Conservation (phyloP, 2,329 filamentous ascomycete species). For the Hypoxylon sp. region DNA sequence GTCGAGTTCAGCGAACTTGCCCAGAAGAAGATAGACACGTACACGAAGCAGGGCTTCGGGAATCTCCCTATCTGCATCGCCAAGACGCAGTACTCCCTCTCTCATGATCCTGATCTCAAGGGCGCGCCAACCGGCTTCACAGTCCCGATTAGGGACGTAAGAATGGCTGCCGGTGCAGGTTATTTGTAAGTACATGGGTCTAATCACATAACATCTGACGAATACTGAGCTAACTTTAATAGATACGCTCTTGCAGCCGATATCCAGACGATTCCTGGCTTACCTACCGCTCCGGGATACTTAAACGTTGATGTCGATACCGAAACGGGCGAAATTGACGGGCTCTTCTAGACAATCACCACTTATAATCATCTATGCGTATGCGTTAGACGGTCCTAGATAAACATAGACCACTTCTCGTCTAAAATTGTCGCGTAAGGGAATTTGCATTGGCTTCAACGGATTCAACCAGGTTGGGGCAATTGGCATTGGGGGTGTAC, state of each 20-base stretch:
- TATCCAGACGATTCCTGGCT: constrained; percentile 96
- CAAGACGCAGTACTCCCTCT: constrained; percentile 98
- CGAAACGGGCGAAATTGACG: constrained; percentile 88
- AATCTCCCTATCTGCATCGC: constrained; percentile 96
- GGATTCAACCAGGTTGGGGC: constrained; percentile 44
- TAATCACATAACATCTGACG: not conserved
- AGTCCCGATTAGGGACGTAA: constrained; percentile 92
- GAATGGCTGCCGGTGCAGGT: constrained; percentile 93
- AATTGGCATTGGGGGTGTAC: constrained; percentile 23
- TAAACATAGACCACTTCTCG: constrained; percentile 17
- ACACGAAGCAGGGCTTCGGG: constrained; percentile 90
- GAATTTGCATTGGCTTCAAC: constrained; percentile 31
- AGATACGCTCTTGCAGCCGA: constrained; percentile 95
- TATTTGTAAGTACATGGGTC: constrained; percentile 76
- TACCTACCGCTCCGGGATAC: constrained; percentile 95
- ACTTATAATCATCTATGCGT: constrained; percentile 1
- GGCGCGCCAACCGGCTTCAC: constrained; percentile 95
- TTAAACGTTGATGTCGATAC: constrained; percentile 89
- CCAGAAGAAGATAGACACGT: constrained; percentile 96
- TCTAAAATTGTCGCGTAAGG: constrained; percentile 19
- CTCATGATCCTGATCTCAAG: constrained; percentile 93
- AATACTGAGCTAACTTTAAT: constrained; percentile 25
- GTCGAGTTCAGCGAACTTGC: constrained; percentile 96
- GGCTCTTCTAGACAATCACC: constrained; percentile 78
- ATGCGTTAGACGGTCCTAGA: constrained; percentile 9